Percentiles rank a stretch among this genome's conserved stretches.
Evolutionary conservation across 768 basidiomycete genomes (phyloP).

Genomic region (Trametes sanguinea): DNA sequence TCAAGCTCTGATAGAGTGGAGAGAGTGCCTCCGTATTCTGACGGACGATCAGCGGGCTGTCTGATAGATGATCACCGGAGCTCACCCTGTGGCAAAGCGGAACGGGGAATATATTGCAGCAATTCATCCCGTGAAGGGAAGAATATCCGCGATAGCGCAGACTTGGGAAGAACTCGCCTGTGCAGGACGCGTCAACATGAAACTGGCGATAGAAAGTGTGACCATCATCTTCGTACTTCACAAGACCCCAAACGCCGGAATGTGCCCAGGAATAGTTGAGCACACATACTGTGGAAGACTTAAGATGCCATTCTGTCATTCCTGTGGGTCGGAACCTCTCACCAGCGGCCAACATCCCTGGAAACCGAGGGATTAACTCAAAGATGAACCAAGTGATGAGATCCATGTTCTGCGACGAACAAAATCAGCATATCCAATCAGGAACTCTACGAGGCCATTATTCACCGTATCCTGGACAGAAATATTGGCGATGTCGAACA

Average conservation of each 20-base stretch:
- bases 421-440: slow-evolving; percentile 6
- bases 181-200: slow-evolving; percentile 15
- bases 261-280: slow-evolving; percentile 78
- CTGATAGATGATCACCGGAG: slow-evolving; percentile 16
- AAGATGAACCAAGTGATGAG: slow-evolving; percentile 63
- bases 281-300: slow-evolving; percentile 54
- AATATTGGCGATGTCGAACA: slow-evolving; percentile 63
- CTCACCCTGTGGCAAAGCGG: slow-evolving; percentile 60
- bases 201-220: background rate
- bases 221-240: slow-evolving; percentile 49
- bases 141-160: slow-evolving; percentile 62
- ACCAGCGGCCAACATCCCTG: slow-evolving; percentile 79
- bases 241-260: slow-evolving; percentile 64
- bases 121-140: slow-evolving; percentile 63
- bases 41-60: slow-evolving; percentile 26
- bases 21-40: slow-evolving; percentile 72
- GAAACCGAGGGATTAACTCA: slow-evolving; percentile 69
- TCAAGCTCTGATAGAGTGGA: slow-evolving; percentile 51
- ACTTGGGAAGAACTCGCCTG: slow-evolving; percentile 63
- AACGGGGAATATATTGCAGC: slow-evolving; percentile 52
- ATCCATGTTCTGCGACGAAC: slow-evolving; percentile 52
- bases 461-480: slow-evolving; percentile 61
- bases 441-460: background rate
- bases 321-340: slow-evolving; percentile 20
- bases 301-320: background rate